phyloP scores from a whole-genome alignment of 805 yeast species.

The Blastobotrys attinorum region DNA sequence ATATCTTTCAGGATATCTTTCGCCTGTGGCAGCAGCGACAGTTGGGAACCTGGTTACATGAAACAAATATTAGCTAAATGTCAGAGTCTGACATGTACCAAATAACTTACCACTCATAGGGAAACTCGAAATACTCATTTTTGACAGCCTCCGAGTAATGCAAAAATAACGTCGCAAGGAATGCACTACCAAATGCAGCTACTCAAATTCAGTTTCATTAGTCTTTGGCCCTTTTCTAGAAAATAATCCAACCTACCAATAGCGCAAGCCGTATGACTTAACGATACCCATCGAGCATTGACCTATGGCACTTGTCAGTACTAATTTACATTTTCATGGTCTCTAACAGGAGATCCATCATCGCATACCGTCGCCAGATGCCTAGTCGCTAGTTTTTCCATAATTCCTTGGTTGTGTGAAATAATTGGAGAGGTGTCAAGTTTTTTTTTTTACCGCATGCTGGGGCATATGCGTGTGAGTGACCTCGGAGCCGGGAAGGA shows the following conservation, averaged over 20 bases:
- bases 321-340: too few relatives aligned
- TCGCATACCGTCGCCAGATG: background rate
- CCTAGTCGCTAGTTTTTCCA: background rate
- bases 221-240: too few relatives aligned
- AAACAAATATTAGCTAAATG: background rate
- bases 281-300: constrained; percentile 1
- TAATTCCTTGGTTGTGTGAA: too few relatives aligned
- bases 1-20: constrained; percentile 47
- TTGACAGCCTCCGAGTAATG: background rate
- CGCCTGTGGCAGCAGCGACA: background rate
- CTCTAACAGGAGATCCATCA: too few relatives aligned
- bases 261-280: background rate
- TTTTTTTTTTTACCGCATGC: too few relatives aligned
- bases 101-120: background rate
- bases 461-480: too few relatives aligned
- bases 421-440: too few relatives aligned
- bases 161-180: background rate
- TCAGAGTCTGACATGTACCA: too few relatives aligned
- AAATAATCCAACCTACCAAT: too few relatives aligned
- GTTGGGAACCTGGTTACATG: background rate
- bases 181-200: background rate
- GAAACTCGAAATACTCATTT: background rate
- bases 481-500: too few relatives aligned
- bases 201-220: too few relatives aligned
- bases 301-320: background rate